Percentiles rank a stretch among this genome's conserved stretches.
These are phyloP conservation scores for Quercus engelmannii DNA, from an alignment of 306 rosid genomes.

Conservation along the genomic window DNA sequence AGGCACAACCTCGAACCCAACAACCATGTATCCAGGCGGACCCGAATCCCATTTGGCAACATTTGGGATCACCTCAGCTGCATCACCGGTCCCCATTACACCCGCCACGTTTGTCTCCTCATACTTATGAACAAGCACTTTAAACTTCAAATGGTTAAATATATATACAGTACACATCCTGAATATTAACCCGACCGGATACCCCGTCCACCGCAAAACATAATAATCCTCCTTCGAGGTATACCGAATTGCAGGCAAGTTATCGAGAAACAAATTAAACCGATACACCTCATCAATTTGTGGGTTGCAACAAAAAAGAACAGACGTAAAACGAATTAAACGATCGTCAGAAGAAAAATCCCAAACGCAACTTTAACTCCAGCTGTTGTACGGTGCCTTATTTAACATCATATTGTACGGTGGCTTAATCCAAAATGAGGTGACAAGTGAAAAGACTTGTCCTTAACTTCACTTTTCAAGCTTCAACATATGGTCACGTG, in stretches of 20 bases:
- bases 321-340: no score
- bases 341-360: no score
- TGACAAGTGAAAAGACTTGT: no score
- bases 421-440: no score
- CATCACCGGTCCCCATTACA: conserved; percentile 94
- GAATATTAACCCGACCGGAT: conserved; percentile 88
- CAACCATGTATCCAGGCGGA: conserved; percentile 85
- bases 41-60: conserved; percentile 43
- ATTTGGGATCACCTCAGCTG: conserved; percentile 68
- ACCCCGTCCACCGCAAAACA: conserved; percentile 79
- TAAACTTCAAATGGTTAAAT: conserved; percentile 89
- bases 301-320: no score
- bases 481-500: no score
- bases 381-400: no score
- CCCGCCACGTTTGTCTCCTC: conserved; percentile 85
- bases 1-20: conserved; percentile 93
- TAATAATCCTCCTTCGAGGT: conserved; percentile 69
- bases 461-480: no score
- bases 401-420: no score
- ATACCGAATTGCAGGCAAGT: conserved; percentile 81
- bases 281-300: conserved; percentile 98
- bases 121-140: conserved; percentile 84
- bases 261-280: conserved; percentile 64
- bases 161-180: conserved; percentile 72
- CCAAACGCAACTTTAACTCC: no score